Evolutionary conservation across 768 basidiomycete genomes (phyloP), one percentile per base, ranked within the genome.

Genomic region (Butyriboletus loyo): DNA sequence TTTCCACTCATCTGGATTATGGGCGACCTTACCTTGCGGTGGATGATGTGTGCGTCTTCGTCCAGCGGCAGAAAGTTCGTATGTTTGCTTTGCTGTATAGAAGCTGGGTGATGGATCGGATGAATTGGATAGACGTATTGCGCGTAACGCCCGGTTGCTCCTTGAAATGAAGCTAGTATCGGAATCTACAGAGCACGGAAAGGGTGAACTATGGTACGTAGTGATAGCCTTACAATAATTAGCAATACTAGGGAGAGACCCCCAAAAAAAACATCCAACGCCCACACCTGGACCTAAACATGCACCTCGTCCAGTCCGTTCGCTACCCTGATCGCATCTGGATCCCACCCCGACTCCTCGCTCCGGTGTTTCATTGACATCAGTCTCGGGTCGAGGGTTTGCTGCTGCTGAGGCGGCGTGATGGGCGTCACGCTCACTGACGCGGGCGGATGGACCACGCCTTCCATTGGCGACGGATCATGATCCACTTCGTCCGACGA

Each of bases 391-490:
- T 68, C 67, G 21, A 66, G 43, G 34, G 58, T 63, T 14, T 57
- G 54, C 19, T 48, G 57, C 4, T 53, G 54, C 30, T 53, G 65
- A 19, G 69, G 65, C 19, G 67, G 67, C 25, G 67, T 69, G 25
- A 68, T 56, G 17, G 68, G 68, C 13, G 70, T 70, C 25, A 65
- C 65, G 49, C 65, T 64, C 39, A 65, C 64, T 24, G 68, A 57
- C 6, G 60, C 52, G 13, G 64, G 54, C 7, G 54, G 66, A 49
- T 64, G 68, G 28, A 53, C 54, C 27, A 68, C 67, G 11, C 69
- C 69, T 53, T 68, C 67, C 58, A 68, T 72, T 17, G 68, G 70
- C 7, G 70, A 71, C 14, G 65, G 65, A 55, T 63, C 65, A 34
- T 64, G 54, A 4, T 66, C 59, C 42, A 35, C 47, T 38, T 68